A percentile compares a stretch with the other conserved stretches of the same genome.
These are phyloP conservation scores for Cylindrodendrum hubeiense DNA, from an alignment of 2,329 filamentous ascomycete genomes.

Conservation along the genomic window DNA sequence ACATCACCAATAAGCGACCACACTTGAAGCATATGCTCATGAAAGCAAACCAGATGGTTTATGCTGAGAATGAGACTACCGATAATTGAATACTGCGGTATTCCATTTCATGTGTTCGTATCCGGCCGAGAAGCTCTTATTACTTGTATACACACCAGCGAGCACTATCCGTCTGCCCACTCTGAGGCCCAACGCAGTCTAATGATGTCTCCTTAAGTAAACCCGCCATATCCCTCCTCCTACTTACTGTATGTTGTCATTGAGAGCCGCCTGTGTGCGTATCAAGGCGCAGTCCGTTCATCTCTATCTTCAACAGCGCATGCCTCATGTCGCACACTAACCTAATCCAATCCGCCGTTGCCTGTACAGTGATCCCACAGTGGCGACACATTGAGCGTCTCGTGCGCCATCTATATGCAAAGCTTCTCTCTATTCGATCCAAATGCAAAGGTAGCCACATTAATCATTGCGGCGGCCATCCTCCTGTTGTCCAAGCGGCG, in stretches of 20 bases:
- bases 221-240: slow-evolving; percentile 14
- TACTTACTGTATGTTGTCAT: slow-evolving; percentile 28
- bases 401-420: slow-evolving; percentile 56
- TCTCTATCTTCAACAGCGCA: slow-evolving; percentile 11
- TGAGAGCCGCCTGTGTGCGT: slow-evolving; percentile 20
- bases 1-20: not conserved
- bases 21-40: too few species aligned
- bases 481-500: slow-evolving; percentile 57
- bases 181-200: slow-evolving; percentile 34
- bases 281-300: not conserved
- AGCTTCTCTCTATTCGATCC: slow-evolving; percentile 41
- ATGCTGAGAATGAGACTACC: not conserved
- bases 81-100: not conserved
- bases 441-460: slow-evolving; percentile 37
- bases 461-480: slow-evolving; percentile 47
- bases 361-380: slow-evolving; percentile 30
- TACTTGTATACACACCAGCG: slow-evolving; percentile 32
- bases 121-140: slow-evolving; percentile 25
- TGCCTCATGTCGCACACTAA: not conserved
- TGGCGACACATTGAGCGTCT: slow-evolving; percentile 31
- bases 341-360: slow-evolving; percentile 4
- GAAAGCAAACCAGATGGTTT: not conserved
- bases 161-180: slow-evolving; percentile 28
- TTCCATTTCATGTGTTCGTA: not conserved
- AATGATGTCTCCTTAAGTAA: slow-evolving; percentile 30